These are phyloP conservation scores for Diaporthe ilicicola DNA, from an alignment of 2,329 filamentous ascomycete genomes.

Conservation along the genomic window DNA sequence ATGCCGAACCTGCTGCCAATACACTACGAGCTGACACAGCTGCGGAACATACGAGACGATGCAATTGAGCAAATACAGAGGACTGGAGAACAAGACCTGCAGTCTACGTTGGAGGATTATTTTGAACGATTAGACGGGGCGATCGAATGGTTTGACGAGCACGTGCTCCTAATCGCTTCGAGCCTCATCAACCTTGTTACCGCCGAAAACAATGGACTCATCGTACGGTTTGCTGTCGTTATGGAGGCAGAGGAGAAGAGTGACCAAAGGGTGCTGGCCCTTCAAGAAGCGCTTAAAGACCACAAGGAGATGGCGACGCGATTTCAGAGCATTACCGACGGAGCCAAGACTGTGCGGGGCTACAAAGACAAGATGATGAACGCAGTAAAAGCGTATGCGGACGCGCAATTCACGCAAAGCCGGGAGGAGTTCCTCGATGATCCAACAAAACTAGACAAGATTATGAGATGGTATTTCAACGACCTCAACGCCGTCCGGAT, in stretches of 20 bases:
- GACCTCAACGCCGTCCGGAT: constrained; percentile 94
- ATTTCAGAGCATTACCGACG: constrained; percentile 95
- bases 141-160: constrained; percentile 95
- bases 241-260: constrained; percentile 97
- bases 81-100: constrained; percentile 75
- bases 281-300: constrained; percentile 94
- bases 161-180: constrained; percentile 86
- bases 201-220: constrained; percentile 84
- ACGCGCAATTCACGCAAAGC: constrained; percentile 76
- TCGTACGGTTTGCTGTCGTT: constrained; percentile 90
- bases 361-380: constrained; percentile 97
- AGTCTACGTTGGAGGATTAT: constrained; percentile 87
- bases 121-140: constrained; percentile 87
- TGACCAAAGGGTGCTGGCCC: constrained; percentile 86
- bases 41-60: constrained; percentile 94
- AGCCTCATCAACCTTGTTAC: constrained; percentile 90
- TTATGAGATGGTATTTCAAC: constrained; percentile 96
- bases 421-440: constrained; percentile 83
- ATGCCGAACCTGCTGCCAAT: constrained; percentile 91
- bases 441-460: constrained; percentile 83
- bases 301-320: constrained; percentile 93
- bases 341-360: constrained; percentile 88
- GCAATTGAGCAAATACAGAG: constrained; percentile 95
- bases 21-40: constrained; percentile 90
- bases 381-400: constrained; percentile 77